These are phyloP conservation scores for Apiotrichum veenhuisii DNA, from an alignment of 1,284 basidiomycete genomes.

Conservation along the genomic window DNA sequence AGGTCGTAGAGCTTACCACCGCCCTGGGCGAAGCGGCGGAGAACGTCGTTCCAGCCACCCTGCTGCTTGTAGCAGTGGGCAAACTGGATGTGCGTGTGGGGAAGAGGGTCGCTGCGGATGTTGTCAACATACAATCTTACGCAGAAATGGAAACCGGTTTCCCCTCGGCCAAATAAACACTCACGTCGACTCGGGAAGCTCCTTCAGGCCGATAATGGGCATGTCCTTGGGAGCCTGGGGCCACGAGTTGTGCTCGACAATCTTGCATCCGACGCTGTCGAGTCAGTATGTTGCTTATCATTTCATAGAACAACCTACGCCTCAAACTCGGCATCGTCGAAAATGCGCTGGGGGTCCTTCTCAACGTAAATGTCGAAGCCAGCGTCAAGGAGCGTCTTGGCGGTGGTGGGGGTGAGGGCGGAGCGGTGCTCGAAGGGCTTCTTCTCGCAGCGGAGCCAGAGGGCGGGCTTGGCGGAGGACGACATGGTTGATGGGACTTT, in stretches of 20 bases:
- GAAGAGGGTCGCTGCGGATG: slow-evolving; percentile 60
- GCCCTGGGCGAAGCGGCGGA: slow-evolving; percentile 82
- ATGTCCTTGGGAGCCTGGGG: slow-evolving; percentile 63
- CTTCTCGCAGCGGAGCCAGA: slow-evolving; percentile 94
- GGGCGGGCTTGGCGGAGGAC: slow-evolving; percentile 43
- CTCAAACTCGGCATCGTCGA: slow-evolving; percentile 90
- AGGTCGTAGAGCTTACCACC: slow-evolving; percentile 90
- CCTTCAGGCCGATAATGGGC: slow-evolving; percentile 95
- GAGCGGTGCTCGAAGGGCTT: slow-evolving; percentile 91
- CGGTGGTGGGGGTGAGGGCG: slow-evolving; percentile 88
- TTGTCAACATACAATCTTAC: too few species aligned
- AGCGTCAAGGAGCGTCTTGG: slow-evolving; percentile 82
- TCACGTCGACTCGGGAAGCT: slow-evolving; percentile 71
- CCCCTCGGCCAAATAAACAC: slow-evolving; percentile 9
- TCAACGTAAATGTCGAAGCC: slow-evolving; percentile 93
- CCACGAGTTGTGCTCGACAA: slow-evolving; percentile 90
- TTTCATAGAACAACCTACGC: too few species aligned
- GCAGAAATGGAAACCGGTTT: background rate
- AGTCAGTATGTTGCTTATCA: too few species aligned
- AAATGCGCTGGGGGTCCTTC: slow-evolving; percentile 90
- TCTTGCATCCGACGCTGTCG: slow-evolving; percentile 75
- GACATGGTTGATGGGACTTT: slow-evolving; percentile 37
- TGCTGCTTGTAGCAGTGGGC: slow-evolving; percentile 99
- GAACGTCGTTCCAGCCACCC: slow-evolving; percentile 84
- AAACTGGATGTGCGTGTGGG: slow-evolving; percentile 96